Evolutionary conservation across 768 basidiomycete genomes (phyloP).

Genomic region (Nidula microcarpa): DNA sequence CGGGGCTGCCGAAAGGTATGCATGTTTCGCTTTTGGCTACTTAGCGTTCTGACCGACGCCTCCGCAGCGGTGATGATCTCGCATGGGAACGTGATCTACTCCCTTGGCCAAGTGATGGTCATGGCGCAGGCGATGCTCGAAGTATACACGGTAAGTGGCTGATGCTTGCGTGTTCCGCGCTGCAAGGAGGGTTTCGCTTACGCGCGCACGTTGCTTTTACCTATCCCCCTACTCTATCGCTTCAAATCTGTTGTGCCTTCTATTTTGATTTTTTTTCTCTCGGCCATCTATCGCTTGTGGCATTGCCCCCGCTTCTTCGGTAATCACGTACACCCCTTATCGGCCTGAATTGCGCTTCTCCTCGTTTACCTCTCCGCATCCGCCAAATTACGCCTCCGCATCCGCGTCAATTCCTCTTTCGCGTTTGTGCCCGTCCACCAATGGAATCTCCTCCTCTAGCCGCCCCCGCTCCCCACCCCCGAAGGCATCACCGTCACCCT

Average conservation of each 20-base stretch:
- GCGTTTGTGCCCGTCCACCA: too few species aligned
- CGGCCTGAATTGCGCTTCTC: too few species aligned
- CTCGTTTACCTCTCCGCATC: too few species aligned
- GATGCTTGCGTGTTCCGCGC: neutral
- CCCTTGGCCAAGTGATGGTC: slow-evolving; percentile 34
- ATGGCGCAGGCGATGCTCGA: slow-evolving; percentile 22
- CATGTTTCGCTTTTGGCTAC: neutral
- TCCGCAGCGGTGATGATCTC: slow-evolving; percentile 67
- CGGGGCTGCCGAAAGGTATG: slow-evolving; percentile 69
- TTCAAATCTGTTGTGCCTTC: too few species aligned
- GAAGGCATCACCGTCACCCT: slow-evolving; percentile 46
- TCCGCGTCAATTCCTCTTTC: too few species aligned
- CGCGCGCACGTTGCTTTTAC: too few species aligned
- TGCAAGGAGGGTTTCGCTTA: neutral
- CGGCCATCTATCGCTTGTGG: too few species aligned
- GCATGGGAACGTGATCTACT: slow-evolving; percentile 56
- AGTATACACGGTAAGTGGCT: slow-evolving; percentile 33
- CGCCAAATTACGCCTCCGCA: too few species aligned
- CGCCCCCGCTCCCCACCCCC: slow-evolving; percentile 33
- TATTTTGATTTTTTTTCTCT: too few species aligned
- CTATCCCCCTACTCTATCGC: too few species aligned
- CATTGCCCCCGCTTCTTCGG: too few species aligned
- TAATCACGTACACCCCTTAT: too few species aligned
- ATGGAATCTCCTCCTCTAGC: slow-evolving; percentile 17
- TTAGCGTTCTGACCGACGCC: neutral